A percentile compares a stretch with the other conserved stretches of the same genome.
These are phyloP conservation scores for Hypoxylon sp. DNA, from an alignment of 2,329 filamentous ascomycete species.

Conservation along the genomic window DNA sequence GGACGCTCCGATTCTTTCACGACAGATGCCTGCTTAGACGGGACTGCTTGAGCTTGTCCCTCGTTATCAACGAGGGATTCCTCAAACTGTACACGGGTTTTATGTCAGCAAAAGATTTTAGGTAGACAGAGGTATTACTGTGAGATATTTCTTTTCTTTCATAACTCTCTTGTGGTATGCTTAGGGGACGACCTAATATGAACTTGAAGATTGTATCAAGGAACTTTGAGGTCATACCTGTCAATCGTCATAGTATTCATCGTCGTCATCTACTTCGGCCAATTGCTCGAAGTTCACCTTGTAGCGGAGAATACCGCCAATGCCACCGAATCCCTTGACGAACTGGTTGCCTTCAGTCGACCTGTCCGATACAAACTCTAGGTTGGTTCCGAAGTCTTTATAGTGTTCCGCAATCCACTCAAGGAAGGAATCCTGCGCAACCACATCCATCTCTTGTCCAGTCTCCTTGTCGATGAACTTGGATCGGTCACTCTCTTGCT, in stretches of 20 bases:
- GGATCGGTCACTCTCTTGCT: slow-evolving; percentile 82
- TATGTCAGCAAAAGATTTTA: slow-evolving; percentile 75
- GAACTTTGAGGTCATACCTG: slow-evolving; percentile 48
- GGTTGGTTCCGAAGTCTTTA: slow-evolving; percentile 94
- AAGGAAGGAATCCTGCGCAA: slow-evolving; percentile 91
- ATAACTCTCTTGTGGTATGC: slow-evolving; percentile 21
- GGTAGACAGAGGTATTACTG: slow-evolving; percentile 25
- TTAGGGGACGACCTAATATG: slow-evolving; percentile 21
- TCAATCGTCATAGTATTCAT: slow-evolving; percentile 86
- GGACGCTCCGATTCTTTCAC: slow-evolving; percentile 57
- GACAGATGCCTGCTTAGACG: slow-evolving; percentile 58
- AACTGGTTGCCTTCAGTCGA: slow-evolving; percentile 99
- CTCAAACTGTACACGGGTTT: slow-evolving; percentile 74
- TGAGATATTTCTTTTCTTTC: slow-evolving; percentile 43
- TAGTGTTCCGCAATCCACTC: slow-evolving; percentile 99
- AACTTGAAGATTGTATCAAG: slow-evolving; percentile 29
- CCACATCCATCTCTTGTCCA: slow-evolving; percentile 96
- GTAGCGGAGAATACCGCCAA: slow-evolving; percentile 97
- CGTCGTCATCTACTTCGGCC: slow-evolving; percentile 89
- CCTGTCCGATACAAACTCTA: slow-evolving; percentile 98
- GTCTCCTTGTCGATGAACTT: slow-evolving; percentile 96
- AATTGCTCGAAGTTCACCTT: slow-evolving; percentile 99
- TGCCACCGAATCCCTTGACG: slow-evolving; percentile 99
- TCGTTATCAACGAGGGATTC: slow-evolving; percentile 85
- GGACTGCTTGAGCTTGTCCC: slow-evolving; percentile 79